Conservation (phyloP, 257 asterid species). For the Fraxinus excelsior region DNA sequence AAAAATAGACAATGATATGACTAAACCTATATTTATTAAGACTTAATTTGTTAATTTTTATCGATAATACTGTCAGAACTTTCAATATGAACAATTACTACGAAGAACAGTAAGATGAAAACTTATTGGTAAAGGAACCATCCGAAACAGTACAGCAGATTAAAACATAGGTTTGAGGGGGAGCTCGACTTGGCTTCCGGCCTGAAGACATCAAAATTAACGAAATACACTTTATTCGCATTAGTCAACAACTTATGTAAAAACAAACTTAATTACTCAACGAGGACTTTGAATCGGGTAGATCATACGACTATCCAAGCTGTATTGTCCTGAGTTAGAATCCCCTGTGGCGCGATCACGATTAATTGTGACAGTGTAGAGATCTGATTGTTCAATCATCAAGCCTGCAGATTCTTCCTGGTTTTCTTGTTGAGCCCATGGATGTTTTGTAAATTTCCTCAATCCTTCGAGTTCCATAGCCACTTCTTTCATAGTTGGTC, state of each 20-base stretch:
- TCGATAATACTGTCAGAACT: no score
- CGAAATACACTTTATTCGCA: no score
- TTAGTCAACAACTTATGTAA: neutral
- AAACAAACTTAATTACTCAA: neutral
- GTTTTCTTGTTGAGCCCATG: constrained; percentile 42
- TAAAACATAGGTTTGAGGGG: no score
- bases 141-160: no score
- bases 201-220: no score
- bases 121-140: no score
- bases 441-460: constrained; percentile 51
- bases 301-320: constrained; percentile 6
- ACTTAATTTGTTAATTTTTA: no score
- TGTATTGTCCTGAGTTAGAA: constrained; percentile 6
- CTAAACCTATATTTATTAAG: no score
- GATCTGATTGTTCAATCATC: constrained; percentile 1
- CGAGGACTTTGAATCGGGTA: neutral
- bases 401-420: constrained; percentile 20
- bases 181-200: no score
- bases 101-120: no score
- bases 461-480: constrained; percentile 60
- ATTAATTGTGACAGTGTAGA: constrained; percentile 25
- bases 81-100: no score
- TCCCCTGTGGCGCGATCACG: constrained; percentile 8
- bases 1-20: no score
- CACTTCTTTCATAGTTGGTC: constrained; percentile 73